A percentile compares a stretch with the other conserved stretches of the same genome.
phyloP scores from a whole-genome alignment of 768 basidiomycete genomes.

The Tylopilus balloui region DNA sequence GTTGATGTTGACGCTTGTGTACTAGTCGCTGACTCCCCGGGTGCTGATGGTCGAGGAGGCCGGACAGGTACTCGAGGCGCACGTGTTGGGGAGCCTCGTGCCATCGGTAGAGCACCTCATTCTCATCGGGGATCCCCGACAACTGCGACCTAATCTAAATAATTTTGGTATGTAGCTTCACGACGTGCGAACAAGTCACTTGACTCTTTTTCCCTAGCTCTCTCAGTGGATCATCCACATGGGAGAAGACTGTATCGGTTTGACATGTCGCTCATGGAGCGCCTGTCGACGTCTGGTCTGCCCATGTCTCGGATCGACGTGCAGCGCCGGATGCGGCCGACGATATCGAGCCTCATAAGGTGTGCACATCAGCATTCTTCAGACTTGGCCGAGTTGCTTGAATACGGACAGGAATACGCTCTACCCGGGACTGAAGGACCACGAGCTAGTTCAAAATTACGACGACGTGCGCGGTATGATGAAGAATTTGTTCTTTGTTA shows the following conservation, averaged over 20 bases:
- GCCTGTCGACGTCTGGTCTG: conserved; percentile 52
- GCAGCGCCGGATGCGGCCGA: conserved; percentile 72
- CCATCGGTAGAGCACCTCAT: conserved; percentile 69
- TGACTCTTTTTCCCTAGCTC: conserved; percentile 35
- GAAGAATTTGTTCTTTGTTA: conserved; percentile 64
- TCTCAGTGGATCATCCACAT: conserved; percentile 63
- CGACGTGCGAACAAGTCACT: neutral
- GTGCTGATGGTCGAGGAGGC: conserved; percentile 77
- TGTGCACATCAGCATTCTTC: neutral
- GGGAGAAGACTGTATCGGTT: conserved; percentile 57
- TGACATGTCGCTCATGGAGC: conserved; percentile 74
- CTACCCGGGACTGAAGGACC: conserved; percentile 58
- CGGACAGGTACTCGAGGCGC: conserved; percentile 78
- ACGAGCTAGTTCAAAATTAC: conserved; percentile 47
- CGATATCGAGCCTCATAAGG: conserved; percentile 51
- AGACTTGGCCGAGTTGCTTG: neutral
- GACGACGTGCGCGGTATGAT: conserved; percentile 57
- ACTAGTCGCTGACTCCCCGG: conserved; percentile 52
- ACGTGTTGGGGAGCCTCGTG: conserved; percentile 61
- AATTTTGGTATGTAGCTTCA: conserved; percentile 46
- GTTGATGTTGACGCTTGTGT: neutral
- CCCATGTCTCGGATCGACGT: conserved; percentile 68
- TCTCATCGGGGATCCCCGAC: conserved; percentile 75
- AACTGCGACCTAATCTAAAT: conserved; percentile 64
- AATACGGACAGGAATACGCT: conserved; percentile 43